Evolutionary conservation across 352 stramenopile genomes (phyloP).

Genomic region (Globisporangium apiculatum): DNA sequence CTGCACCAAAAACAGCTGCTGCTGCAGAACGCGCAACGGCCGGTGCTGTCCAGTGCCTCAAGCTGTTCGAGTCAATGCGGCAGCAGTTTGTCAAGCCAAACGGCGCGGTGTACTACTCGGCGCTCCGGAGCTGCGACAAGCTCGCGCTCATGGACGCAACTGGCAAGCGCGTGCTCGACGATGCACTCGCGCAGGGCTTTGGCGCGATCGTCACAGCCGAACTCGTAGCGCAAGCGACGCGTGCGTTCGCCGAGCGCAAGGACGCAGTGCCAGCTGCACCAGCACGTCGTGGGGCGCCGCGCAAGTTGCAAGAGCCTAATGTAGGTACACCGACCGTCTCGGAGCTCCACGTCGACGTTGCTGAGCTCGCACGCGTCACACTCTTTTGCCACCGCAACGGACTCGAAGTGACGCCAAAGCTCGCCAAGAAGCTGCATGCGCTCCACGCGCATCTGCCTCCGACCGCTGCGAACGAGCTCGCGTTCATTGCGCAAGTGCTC

Average conservation of each 20-base stretch:
- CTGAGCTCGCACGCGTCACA: conserved; percentile 38
- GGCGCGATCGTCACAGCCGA: conserved; percentile 16
- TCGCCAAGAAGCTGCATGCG: conserved; percentile 33
- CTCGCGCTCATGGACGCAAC: conserved; percentile 42
- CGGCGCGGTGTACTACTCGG: conserved; percentile 63
- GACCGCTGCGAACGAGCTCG: conserved; percentile 36
- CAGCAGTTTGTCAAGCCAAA: conserved; percentile 74
- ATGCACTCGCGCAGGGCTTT: conserved; percentile 51
- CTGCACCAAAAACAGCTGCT: background rate
- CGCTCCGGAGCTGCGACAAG: conserved; percentile 49
- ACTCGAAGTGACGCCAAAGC: conserved; percentile 26
- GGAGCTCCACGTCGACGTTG: conserved; percentile 24
- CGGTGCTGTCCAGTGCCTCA: conserved; percentile 41
- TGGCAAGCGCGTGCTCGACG: conserved; percentile 40
- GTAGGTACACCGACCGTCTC: background rate
- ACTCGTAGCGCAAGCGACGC: conserved; percentile 21
- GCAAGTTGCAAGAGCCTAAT: conserved; percentile 2
- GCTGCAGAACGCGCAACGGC: conserved; percentile 14
- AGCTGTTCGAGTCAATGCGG: conserved; percentile 69
- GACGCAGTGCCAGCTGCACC: conserved; percentile 2
- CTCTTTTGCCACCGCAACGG: conserved; percentile 56
- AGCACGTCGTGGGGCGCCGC: conserved; percentile 18
- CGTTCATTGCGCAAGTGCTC: conserved; percentile 27
- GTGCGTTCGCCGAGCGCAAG: conserved; percentile 17
- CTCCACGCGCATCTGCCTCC: conserved; percentile 30